Evolutionary conservation across 2,329 filamentous ascomycete genomes (phyloP), one percentile per base, ranked within the genome.

Genomic region (Pseudopithomyces maydicus): DNA sequence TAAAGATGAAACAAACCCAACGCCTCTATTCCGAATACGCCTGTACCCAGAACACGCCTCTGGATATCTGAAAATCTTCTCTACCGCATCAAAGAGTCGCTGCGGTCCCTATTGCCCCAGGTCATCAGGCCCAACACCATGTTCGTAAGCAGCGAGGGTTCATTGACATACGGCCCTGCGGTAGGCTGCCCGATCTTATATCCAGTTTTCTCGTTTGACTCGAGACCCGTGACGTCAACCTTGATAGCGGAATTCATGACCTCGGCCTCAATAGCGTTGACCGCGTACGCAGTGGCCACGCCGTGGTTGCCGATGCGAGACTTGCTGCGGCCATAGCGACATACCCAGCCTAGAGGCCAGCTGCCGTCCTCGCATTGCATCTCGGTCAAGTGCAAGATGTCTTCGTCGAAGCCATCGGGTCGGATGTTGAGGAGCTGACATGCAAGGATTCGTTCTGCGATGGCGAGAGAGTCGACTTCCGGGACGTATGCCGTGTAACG

Each of bases 311-410:
- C 68, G 52, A 70, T 62, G 17, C 51, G 62, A 44, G 59, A 56
- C 22, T 52, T 20, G 15, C 52, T 63, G 11, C 50, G 53, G 1
- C 63, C 62, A 46, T 64, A 66, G 4, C 55, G 52, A 48, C 57
- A 71, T 26, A 68, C 47, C 66, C 67, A 68, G 0, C 60, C 66
- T n/a, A 64, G 39, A 32, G 72, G 66, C 74, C 75, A 78, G 5
- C 75, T 65, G 0, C 74, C 74, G 55, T 77, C 75, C 19, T 67
- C 61, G 26, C 63, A 62, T 53, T 78, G 74, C 29, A 73, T 29
- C 10, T 51, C 55, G 12, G 66, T 55, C 19, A 78, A 61, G 32
- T 54, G 56, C 8, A 54, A 10, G 4, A 63, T 7, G 52, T 63
- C 61, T 12, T 35, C 33, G 10, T 48, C 45, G 19, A 36, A 36